Evolutionary conservation across 257 asterid species (phyloP).

Genomic region (Plantago ovata): DNA sequence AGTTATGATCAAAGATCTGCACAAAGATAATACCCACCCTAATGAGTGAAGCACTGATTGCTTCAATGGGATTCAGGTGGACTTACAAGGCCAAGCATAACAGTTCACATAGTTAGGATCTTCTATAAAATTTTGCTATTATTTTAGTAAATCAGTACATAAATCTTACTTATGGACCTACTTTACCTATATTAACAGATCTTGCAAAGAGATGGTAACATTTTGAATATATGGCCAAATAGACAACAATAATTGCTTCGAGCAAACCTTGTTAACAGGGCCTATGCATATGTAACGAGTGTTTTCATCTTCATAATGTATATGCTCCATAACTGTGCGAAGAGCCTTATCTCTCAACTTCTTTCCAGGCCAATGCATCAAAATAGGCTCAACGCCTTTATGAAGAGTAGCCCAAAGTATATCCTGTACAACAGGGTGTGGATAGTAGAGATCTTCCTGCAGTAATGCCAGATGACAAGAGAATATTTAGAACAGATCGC

Average conservation of each 20-base stretch:
- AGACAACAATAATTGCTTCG: conserved; percentile 9
- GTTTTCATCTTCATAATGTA: conserved; percentile 97
- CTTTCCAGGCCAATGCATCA: conserved; percentile 92
- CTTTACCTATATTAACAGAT: conserved; percentile 4
- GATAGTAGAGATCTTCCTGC: conserved; percentile 99
- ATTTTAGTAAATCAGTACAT: conserved; percentile 6
- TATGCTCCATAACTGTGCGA: conserved; percentile 71
- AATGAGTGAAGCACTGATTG: no score
- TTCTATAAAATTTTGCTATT: neutral
- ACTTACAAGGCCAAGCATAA: neutral
- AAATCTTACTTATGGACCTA: conserved; percentile 8
- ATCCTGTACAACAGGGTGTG: conserved; percentile 87
- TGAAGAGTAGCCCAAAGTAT: conserved; percentile 89
- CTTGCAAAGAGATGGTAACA: conserved; percentile 1
- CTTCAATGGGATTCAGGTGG: neutral
- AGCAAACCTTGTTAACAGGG: conserved; percentile 88
- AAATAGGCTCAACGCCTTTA: conserved; percentile 76
- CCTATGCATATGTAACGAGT: conserved; percentile 94
- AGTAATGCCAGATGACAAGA: conserved; percentile 20
- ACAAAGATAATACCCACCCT: conserved; percentile 3
- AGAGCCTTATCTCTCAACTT: conserved; percentile 80
- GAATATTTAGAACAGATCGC: conserved; percentile 12
- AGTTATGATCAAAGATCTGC: neutral
- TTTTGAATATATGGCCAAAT: neutral
- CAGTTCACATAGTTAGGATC: no score